A percentile compares a stretch with the other conserved stretches of the same genome.
These are phyloP conservation scores for Neurospora cerealis DNA, from an alignment of 495 filamentous ascomycete genomes.

Conservation along the genomic window DNA sequence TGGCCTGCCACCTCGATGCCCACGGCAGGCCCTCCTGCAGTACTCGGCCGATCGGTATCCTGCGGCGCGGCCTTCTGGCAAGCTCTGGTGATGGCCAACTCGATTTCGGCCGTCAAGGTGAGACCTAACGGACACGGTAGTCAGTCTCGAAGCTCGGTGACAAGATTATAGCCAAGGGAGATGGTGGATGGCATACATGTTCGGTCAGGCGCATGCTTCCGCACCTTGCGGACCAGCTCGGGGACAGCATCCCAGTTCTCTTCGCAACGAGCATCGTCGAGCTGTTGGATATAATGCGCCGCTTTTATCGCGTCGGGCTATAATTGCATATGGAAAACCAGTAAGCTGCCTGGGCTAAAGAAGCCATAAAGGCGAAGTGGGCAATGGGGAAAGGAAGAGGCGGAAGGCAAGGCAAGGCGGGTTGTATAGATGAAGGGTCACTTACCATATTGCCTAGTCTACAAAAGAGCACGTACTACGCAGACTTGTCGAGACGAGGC, in stretches of 20 bases:
- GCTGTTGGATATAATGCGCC: constrained; percentile 62
- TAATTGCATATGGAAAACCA: neutral
- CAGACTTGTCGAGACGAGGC: constrained; percentile 18
- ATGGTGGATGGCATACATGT: constrained; percentile 50
- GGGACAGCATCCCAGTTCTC: constrained; percentile 84
- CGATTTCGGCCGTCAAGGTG: constrained; percentile 62
- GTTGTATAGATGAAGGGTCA: neutral
- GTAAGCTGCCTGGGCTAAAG: neutral
- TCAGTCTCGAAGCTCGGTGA: neutral
- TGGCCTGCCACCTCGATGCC: constrained; percentile 37
- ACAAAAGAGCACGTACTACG: constrained; percentile 24
- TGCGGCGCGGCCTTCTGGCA: constrained; percentile 33
- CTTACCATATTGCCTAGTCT: constrained; percentile 20
- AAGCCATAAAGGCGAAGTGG: neutral
- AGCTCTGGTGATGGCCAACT: constrained; percentile 50
- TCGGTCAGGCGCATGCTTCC: constrained; percentile 82
- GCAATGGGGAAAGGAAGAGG: neutral
- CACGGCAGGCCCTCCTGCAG: constrained; percentile 3
- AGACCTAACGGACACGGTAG: constrained; percentile 44
- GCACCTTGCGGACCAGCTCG: constrained; percentile 81
- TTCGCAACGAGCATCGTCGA: constrained; percentile 79
- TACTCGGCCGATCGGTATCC: constrained; percentile 31
- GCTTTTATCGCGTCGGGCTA: constrained; percentile 55
- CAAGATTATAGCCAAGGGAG: constrained; percentile 1
- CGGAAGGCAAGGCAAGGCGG: neutral